Evolutionary conservation across 1,284 basidiomycete genomes (phyloP).

Genomic region (Entoloma clypeatum): DNA sequence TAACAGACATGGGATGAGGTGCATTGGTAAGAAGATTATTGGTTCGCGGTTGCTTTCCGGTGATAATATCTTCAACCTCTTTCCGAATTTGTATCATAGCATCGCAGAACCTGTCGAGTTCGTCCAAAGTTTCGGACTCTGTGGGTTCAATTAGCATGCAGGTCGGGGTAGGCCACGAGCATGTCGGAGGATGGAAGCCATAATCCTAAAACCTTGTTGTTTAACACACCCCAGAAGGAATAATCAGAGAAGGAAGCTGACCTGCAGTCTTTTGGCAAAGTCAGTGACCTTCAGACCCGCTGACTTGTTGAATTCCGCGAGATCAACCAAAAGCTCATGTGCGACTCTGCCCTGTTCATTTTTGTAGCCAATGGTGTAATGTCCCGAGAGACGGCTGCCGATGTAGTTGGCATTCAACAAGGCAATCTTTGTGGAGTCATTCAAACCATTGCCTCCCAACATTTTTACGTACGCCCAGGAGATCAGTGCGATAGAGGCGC

Average conservation of each 20-base stretch:
- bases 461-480: constrained; percentile 99
- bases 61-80: constrained; percentile 86
- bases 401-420: constrained; percentile 98
- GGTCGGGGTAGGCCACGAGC: constrained; percentile 92
- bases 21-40: constrained; percentile 94
- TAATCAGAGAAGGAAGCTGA: constrained; percentile 25
- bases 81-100: constrained; percentile 95
- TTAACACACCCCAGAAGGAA: not conserved
- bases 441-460: constrained; percentile 89
- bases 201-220: constrained; percentile 52
- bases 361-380: constrained; percentile 89
- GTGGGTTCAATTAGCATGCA: constrained; percentile 96
- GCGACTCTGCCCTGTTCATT: constrained; percentile 91
- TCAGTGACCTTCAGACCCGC: constrained; percentile 91
- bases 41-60: constrained; percentile 81
- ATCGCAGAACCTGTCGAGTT: constrained; percentile 92
- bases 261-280: constrained; percentile 93
- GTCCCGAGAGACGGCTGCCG: constrained; percentile 78
- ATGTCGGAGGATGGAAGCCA: constrained; percentile 88
- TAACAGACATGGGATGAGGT: constrained; percentile 81
- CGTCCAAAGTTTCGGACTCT: constrained; percentile 88
- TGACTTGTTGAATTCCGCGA: constrained; percentile 89
- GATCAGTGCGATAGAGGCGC: constrained; percentile 92
- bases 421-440: constrained; percentile 81
- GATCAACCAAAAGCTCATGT: constrained; percentile 93